Conservation (phyloP, 2,329 filamentous ascomycete species). For the Periconia sp. region DNA sequence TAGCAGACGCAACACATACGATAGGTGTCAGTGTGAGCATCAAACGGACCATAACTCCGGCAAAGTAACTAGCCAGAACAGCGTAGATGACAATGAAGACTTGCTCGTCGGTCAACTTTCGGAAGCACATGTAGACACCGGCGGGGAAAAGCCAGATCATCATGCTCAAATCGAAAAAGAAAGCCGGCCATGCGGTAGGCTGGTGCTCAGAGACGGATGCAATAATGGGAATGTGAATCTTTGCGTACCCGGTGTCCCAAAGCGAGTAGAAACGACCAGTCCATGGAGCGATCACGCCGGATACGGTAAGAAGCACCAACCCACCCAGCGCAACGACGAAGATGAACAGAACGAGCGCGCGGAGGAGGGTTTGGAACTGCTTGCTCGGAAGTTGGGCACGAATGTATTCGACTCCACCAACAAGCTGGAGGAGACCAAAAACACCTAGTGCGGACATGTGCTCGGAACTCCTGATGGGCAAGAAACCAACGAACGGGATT, state of each 20-base stretch:
- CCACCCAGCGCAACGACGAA: conserved; percentile 73
- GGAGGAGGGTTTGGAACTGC: conserved; percentile 90
- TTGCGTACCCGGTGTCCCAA: conserved; percentile 98
- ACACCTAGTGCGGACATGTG: conserved; percentile 98
- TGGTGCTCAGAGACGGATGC: conserved; percentile 99
- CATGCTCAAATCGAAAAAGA: conserved; percentile 98
- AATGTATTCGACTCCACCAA: conserved; percentile 89
- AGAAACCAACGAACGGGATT: conserved; percentile 96
- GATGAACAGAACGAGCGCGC: conserved; percentile 71
- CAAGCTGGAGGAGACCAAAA: conserved; percentile 91
- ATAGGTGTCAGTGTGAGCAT: conserved; percentile 97
- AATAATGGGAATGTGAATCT: conserved; percentile 99
- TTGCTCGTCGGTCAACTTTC: conserved; percentile 89
- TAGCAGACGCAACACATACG: conserved; percentile 89
- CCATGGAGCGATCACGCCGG: conserved; percentile 95
- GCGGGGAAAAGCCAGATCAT: conserved; percentile 99
- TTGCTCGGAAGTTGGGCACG: conserved; percentile 84
- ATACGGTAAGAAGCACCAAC: conserved; percentile 80
- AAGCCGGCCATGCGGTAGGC: conserved; percentile 97
- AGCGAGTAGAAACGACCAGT: conserved; percentile 98
- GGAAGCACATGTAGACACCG: conserved; percentile 97
- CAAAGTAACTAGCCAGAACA: conserved; percentile 96
- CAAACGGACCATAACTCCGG: conserved; percentile 97
- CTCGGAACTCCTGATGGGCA: conserved; percentile 94
- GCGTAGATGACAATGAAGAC: conserved; percentile 97